A percentile compares a stretch with the other conserved stretches of the same genome.
phyloP scores from a whole-genome alignment of 228 moss, liverwort and hornwort species.

The Sphagnum fallax region DNA sequence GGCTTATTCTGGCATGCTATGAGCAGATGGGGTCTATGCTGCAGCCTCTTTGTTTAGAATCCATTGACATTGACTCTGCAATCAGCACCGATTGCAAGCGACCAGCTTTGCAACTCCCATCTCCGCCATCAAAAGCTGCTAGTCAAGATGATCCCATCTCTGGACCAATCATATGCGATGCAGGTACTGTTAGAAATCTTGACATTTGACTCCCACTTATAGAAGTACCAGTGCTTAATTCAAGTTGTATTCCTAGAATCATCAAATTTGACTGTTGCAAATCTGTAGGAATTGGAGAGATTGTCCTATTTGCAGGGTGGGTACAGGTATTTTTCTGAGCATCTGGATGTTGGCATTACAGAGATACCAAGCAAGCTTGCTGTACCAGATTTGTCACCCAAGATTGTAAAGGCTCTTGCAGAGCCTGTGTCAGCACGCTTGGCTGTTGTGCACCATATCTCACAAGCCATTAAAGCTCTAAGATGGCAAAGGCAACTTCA shows the following conservation, averaged over 20 bases:
- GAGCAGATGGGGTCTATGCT: slow-evolving; percentile 81
- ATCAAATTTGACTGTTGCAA: too few species aligned
- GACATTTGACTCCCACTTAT: background rate
- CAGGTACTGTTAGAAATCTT: slow-evolving; percentile 12
- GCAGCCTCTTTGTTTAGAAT: slow-evolving; percentile 66
- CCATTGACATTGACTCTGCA: slow-evolving; percentile 15
- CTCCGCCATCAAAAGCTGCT: slow-evolving; percentile 3
- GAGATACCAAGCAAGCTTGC: slow-evolving; percentile 26
- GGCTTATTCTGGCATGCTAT: slow-evolving; percentile 82
- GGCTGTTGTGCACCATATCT: slow-evolving; percentile 87
- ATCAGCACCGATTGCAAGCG: slow-evolving; percentile 23
- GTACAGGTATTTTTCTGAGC: too few species aligned
- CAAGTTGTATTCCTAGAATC: too few species aligned
- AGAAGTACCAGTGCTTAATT: background rate
- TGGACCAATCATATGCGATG: slow-evolving; percentile 13
- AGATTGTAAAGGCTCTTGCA: slow-evolving; percentile 56
- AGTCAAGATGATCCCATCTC: slow-evolving; percentile 21
- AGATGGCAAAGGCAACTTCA: slow-evolving; percentile 89
- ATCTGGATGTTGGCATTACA: too few species aligned
- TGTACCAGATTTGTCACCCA: slow-evolving; percentile 41
- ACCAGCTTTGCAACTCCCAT: slow-evolving; percentile 63
- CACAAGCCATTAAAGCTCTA: slow-evolving; percentile 82
- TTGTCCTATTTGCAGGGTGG: too few species aligned
- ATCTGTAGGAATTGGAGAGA: too few species aligned
- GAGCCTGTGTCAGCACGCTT: slow-evolving; percentile 73